Percentiles rank a stretch among this genome's conserved stretches.
Evolutionary conservation across 495 filamentous ascomycete genomes (phyloP).

Genomic region (Xylaria telfairii): DNA sequence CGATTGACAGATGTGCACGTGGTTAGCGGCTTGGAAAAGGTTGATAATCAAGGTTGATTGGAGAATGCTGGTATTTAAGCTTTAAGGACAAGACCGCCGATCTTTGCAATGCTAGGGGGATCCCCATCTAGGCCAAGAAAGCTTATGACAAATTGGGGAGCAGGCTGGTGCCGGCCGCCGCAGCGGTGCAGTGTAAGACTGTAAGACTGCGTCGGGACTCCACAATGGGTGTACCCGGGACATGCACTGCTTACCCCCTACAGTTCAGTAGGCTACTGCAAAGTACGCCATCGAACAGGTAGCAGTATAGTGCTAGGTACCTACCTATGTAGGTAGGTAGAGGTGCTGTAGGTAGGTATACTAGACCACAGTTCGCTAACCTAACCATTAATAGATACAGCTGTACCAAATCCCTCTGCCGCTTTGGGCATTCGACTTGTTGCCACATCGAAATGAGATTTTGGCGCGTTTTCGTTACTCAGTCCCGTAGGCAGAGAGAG

Average conservation of each 20-base stretch:
- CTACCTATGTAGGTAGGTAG: background rate
- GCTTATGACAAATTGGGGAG: slow-evolving; percentile 20
- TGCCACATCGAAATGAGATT: background rate
- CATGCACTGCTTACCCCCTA: background rate
- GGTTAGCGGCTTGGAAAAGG: background rate
- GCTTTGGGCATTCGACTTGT: background rate
- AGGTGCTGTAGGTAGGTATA: background rate
- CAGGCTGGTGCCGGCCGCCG: slow-evolving; percentile 7
- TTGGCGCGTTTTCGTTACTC: background rate
- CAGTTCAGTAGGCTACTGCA: background rate
- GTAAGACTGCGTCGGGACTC: background rate
- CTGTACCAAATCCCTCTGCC: background rate
- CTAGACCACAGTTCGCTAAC: too few species aligned
- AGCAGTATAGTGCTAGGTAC: too few species aligned
- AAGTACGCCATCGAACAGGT: too few species aligned
- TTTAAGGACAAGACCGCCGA: slow-evolving; percentile 22
- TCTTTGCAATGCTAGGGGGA: slow-evolving; percentile 10
- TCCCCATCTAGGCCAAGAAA: background rate
- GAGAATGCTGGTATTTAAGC: slow-evolving; percentile 13
- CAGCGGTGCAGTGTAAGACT: background rate
- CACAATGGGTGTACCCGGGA: background rate
- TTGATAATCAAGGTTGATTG: background rate
- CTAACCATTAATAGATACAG: background rate
- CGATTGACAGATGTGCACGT: background rate
- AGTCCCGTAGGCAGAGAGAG: too few species aligned